Base-by-base conservation (phyloP, 1,139 yeast genomes). In the Pichia sp. region DNA sequence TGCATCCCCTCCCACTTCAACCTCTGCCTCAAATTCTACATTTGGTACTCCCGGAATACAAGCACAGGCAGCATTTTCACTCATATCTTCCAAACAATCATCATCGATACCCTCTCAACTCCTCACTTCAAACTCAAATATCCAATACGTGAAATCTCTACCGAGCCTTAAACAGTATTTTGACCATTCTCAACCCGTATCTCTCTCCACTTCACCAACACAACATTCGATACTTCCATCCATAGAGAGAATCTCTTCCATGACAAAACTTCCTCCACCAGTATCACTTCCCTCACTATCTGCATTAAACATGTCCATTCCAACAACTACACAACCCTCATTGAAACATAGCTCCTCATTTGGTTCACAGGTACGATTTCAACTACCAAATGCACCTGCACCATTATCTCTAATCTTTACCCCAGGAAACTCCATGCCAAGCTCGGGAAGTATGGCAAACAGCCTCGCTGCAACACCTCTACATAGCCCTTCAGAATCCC, bases 91-190 rank as follows among this genome's bases (percentile, higher is more conserved):
- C 13, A 25, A 26, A 13, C 12, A 11, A n/a, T n/a, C n/a, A n/a
- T n/a, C n/a, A n/a, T n/a, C n/a, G n/a, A n/a, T n/a, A 11, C 25
- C 37, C 12, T n/a, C n/a, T n/a, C n/a, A n/a, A n/a, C n/a, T n/a
- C n/a, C n/a, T n/a, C n/a, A n/a, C n/a, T n/a, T n/a, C n/a, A 5
- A 24, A n/a, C 20, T 20, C 28, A 14, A 31, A 22, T 13, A 3
- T 18, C n/a, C 31, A 32, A 25, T 29, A 26, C 30, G 72, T 77
- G 10, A 73, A 70, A 52, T 77, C 84, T 1, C 64, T 80, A 27
- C 87, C 87, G 3, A 71, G 84, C 4, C 61, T 79, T 36, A 66
- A 81, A 0, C 77, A 77, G 30, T 78, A 73, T 58, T 78, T 78
- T 46, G 27, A 32, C 11, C n/a, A n/a, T n/a, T n/a, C n/a, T n/a